Base-by-base conservation (phyloP, 768 basidiomycete genomes). In the Serpula lacrymans region DNA sequence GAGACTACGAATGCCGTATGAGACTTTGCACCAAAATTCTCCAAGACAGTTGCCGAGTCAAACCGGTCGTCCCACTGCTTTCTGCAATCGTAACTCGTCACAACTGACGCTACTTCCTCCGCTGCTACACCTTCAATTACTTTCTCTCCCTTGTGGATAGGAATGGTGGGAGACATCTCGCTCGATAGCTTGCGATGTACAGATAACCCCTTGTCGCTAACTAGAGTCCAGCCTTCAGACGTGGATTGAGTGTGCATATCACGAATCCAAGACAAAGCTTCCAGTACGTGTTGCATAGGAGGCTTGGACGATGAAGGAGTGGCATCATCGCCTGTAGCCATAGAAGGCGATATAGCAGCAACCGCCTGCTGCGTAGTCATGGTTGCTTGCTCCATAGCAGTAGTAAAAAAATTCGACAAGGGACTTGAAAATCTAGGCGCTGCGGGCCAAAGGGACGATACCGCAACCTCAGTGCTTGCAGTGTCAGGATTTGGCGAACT, bases 51-150 rank as follows among this genome's bases (percentile, higher is more conserved):
- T 5, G 72, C 77, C n/a, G 77, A 78, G 43, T 84, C 87, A 51
- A 90, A 84, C 16, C 85, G 72, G 39, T 92, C 85, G 54, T 96
- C 93, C 93, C 93, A 96, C 20, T 75, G 73, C 58, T 79, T 82
- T 45, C 89, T 75, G 42, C 82, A 84, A 36, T 81, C 76, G 28
- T 77, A 74, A 46, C 82, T 83, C 6, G 72, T 72, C 13, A 96
- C 71, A 16, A 88, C 74, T 1, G 82, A 72, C 0, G 80, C 82
- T 25, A 97, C 70, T 58, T 99, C 95, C 55, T 96, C 94, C 1
- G 93, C 93, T 1, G 91, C 88, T 9, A 94, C 78, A 3, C 93
- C 92, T 57, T 97, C 88, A 36, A 98, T 84, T 45, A 97, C 90
- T 63, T 89, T 88, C 55, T 85, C 82, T 0, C 88, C 92, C 50